Percentiles rank a stretch among this genome's conserved stretches.
Evolutionary conservation across 2,329 filamentous ascomycete genomes (phyloP).

Genomic region (Venturia nashicola): DNA sequence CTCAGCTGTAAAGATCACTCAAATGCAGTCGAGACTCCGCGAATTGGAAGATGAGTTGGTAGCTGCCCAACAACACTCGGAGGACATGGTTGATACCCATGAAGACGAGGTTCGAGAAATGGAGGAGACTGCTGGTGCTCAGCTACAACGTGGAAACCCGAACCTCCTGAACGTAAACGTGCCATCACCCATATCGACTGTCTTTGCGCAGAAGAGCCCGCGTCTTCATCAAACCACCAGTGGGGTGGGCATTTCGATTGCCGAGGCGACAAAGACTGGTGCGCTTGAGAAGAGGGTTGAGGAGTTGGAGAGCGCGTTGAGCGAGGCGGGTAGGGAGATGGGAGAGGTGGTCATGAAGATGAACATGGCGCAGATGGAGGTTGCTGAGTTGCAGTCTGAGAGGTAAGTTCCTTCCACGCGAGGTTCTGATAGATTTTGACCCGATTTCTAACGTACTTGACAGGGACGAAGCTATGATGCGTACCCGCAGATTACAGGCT

Average conservation of each 20-base stretch:
- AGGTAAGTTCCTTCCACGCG: constrained; percentile 26
- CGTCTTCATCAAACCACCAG: constrained; percentile 45
- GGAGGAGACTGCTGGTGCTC: constrained; percentile 62
- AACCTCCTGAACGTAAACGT: not conserved
- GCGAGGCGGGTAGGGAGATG: constrained; percentile 69
- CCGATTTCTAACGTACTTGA: constrained; percentile 5
- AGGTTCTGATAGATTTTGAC: not conserved
- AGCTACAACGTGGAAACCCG: constrained; percentile 49
- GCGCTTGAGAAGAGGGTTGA: constrained; percentile 65
- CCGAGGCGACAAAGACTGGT: constrained; percentile 62
- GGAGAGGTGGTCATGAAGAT: constrained; percentile 71
- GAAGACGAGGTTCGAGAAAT: constrained; percentile 73
- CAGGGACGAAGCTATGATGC: constrained; percentile 59
- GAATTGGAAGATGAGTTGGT: constrained; percentile 74
- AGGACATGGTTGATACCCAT: constrained; percentile 70
- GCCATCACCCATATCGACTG: constrained; percentile 10
- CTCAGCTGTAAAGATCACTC: constrained; percentile 71
- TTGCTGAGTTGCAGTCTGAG: constrained; percentile 64
- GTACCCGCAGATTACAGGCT: constrained; percentile 57
- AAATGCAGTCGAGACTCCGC: constrained; percentile 70
- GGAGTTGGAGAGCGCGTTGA: constrained; percentile 72
- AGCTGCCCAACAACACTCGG: constrained; percentile 70
- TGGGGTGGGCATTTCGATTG: constrained; percentile 45
- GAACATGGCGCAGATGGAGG: constrained; percentile 73
- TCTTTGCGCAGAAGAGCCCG: constrained; percentile 47